phyloP scores from a whole-genome alignment of 2,329 filamentous ascomycete genomes.

The Penicillium sp. region DNA sequence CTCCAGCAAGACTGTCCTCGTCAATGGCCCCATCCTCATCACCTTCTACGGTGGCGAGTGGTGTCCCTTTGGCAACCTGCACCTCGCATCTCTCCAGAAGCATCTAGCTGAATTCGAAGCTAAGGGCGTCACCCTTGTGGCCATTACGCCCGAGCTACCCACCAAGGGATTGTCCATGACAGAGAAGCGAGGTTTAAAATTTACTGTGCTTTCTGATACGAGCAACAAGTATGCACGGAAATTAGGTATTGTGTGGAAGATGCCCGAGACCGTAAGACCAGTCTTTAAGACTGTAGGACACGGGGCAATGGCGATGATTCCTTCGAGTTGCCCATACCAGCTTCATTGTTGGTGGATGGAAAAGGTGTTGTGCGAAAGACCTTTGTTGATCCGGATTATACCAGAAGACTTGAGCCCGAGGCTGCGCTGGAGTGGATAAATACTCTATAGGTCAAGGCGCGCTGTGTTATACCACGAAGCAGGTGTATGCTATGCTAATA shows the following conservation, averaged over 20 bases:
- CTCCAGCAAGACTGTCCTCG: constrained; percentile 1
- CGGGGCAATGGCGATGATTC: constrained; percentile 4
- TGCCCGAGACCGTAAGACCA: neutral
- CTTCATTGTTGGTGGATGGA: constrained; percentile 2
- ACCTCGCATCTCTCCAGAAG: neutral
- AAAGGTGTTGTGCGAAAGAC: constrained; percentile 3
- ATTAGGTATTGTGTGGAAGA: neutral
- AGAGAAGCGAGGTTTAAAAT: constrained; percentile 2
- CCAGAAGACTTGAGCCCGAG: neutral
- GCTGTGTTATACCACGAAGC: neutral
- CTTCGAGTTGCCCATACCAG: constrained; percentile 1
- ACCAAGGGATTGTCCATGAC: neutral
- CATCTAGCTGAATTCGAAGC: constrained; percentile 2
- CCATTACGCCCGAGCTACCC: constrained; percentile 4
- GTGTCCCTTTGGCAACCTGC: constrained; percentile 5
- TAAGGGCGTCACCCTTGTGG: constrained; percentile 3
- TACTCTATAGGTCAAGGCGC: neutral
- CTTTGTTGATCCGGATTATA: constrained; percentile 3
- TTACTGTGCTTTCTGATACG: constrained; percentile 1
- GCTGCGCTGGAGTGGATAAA: constrained; percentile 4
- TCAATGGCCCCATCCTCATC: constrained; percentile 1
- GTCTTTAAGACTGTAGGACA: neutral
- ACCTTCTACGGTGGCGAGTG: constrained; percentile 4
- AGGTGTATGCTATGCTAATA: neutral
- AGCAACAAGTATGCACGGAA: constrained; percentile 1